These are phyloP conservation scores for Trichoderma sp. DNA, from an alignment of 2,329 filamentous ascomycete species.

Conservation along the genomic window DNA sequence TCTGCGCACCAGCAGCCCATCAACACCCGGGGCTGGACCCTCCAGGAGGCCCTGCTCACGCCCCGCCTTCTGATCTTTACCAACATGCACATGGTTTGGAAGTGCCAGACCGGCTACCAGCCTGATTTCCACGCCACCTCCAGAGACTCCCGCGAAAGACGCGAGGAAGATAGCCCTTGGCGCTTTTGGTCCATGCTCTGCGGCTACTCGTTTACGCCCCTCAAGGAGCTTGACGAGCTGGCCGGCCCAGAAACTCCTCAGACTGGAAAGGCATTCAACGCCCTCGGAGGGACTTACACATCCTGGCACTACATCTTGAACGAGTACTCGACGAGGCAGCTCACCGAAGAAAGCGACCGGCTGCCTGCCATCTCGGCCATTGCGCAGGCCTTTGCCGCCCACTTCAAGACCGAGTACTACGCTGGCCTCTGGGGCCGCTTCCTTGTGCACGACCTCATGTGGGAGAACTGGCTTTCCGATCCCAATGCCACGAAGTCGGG, in stretches of 20 bases:
- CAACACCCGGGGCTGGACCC: conserved; percentile 1
- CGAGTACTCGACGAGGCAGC: conserved; percentile 3
- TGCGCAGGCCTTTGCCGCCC: background rate
- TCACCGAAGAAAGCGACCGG: background rate
- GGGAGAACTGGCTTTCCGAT: conserved; percentile 15
- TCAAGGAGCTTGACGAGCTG: background rate
- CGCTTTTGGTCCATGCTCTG: conserved; percentile 2
- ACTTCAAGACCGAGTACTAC: conserved; percentile 3
- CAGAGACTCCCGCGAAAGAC: background rate
- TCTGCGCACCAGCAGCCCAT: conserved; percentile 6
- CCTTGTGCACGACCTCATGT: background rate
- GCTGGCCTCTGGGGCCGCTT: conserved; percentile 3
- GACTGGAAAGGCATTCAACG: background rate
- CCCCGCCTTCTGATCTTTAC: conserved; percentile 7
- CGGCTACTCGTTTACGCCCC: conserved; percentile 7
- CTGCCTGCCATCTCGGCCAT: conserved; percentile 11
- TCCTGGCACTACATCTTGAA: background rate
- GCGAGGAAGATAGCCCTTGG: background rate
- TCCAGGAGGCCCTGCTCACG: conserved; percentile 11
- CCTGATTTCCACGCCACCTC: background rate
- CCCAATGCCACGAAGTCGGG: conserved; percentile 4
- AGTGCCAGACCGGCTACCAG: conserved; percentile 3
- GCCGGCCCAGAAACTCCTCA: background rate
- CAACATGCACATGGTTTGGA: conserved; percentile 16
- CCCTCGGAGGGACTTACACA: background rate